These are phyloP conservation scores for Blastocystis sp. DNA, from an alignment of 352 stramenopile genomes.

Conservation along the genomic window DNA sequence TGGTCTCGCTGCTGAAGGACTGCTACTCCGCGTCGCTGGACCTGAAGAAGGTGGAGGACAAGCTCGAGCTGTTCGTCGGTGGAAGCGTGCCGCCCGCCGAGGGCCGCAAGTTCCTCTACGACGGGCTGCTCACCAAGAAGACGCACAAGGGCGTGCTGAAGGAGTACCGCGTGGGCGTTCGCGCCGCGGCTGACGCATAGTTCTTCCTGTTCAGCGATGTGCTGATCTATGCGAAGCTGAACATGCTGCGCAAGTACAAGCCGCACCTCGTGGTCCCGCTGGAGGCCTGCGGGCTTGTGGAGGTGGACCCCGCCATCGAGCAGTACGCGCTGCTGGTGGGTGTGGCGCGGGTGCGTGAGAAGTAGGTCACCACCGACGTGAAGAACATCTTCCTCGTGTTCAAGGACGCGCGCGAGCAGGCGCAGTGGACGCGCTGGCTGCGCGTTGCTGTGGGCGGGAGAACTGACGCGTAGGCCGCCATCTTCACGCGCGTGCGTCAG, in stretches of 20 bases:
- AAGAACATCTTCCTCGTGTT: constrained; percentile 33
- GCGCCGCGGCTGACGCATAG: background rate
- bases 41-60: constrained; percentile 32
- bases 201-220: constrained; percentile 85
- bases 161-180: background rate
- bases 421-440: constrained; percentile 28
- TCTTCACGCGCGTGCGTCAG: constrained; percentile 1
- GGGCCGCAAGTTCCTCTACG: constrained; percentile 31
- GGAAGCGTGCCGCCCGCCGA: background rate
- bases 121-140: constrained; percentile 16
- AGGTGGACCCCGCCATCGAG: background rate
- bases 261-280: constrained; percentile 32
- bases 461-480: background rate
- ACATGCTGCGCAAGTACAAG: constrained; percentile 75
- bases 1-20: constrained; percentile 5
- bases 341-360: background rate
- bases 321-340: background rate
- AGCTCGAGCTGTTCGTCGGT: constrained; percentile 9
- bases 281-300: background rate
- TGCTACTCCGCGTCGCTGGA: constrained; percentile 1
- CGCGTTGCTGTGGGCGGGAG: background rate
- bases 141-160: constrained; percentile 7
- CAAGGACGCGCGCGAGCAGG: background rate
- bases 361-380: constrained; percentile 19
- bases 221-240: constrained; percentile 80